Evolutionary conservation across 2,329 filamentous ascomycete genomes (phyloP).

Genomic region (Parasarocladium wereldwijsianum): DNA sequence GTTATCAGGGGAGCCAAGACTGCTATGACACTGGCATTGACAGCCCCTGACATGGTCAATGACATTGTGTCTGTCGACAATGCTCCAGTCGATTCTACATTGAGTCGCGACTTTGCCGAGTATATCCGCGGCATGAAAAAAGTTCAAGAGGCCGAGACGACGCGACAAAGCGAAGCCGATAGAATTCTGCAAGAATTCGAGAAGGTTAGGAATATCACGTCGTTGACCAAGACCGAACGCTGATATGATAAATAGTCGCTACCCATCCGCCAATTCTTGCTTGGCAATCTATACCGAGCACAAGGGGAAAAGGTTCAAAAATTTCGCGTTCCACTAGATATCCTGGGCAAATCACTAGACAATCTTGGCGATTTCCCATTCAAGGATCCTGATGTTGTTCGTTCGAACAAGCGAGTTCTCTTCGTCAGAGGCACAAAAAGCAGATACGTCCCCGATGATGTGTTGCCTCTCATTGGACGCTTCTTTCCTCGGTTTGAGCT

Average conservation of each 20-base stretch:
- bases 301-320: slow-evolving; percentile 37
- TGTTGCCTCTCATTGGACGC: slow-evolving; percentile 60
- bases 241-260: slow-evolving; percentile 29
- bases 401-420: slow-evolving; percentile 65
- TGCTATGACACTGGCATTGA: slow-evolving; percentile 74
- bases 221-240: not conserved
- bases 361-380: slow-evolving; percentile 84
- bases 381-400: slow-evolving; percentile 49
- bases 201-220: slow-evolving; percentile 26
- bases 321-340: slow-evolving; percentile 68
- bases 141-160: slow-evolving; percentile 55
- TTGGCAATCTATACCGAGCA: slow-evolving; percentile 64
- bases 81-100: slow-evolving; percentile 66
- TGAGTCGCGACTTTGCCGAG: slow-evolving; percentile 59
- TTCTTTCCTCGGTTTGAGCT: slow-evolving; percentile 72
- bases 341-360: slow-evolving; percentile 51
- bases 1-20: slow-evolving; percentile 67
- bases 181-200: slow-evolving; percentile 64
- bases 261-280: slow-evolving; percentile 75
- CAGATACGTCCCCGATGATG: slow-evolving; percentile 68
- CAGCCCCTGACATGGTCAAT: slow-evolving; percentile 49
- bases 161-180: slow-evolving; percentile 64
- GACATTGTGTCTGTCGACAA: slow-evolving; percentile 82
- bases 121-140: slow-evolving; percentile 77
- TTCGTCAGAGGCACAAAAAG: slow-evolving; percentile 69